phyloP scores from a whole-genome alignment of 2,329 filamentous ascomycete species.

The Aspergillus candidus region DNA sequence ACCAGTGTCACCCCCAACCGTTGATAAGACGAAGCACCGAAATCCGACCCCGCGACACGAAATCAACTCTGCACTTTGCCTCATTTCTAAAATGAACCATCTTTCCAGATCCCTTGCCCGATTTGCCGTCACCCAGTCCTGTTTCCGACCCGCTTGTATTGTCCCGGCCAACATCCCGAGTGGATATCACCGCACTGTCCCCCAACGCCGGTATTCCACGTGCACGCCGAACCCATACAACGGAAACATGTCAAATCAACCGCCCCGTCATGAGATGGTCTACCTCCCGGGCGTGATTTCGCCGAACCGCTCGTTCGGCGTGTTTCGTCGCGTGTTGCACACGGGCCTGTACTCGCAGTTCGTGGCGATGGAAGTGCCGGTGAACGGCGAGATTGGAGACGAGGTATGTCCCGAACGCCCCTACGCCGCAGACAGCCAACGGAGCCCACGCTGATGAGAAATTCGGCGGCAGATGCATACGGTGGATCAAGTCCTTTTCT shows the following conservation, averaged over 20 bases:
- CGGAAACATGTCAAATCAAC: constrained; percentile 23
- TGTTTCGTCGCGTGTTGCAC: constrained; percentile 57
- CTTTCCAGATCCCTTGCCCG: too few relatives aligned
- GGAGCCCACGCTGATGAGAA: too few relatives aligned
- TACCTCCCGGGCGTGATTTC: constrained; percentile 53
- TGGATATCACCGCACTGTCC: too few relatives aligned
- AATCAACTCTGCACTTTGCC: too few relatives aligned
- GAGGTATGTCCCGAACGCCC: constrained; percentile 41
- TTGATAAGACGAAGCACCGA: too few relatives aligned
- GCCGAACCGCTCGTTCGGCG: constrained; percentile 53
- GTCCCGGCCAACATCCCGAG: too few relatives aligned
- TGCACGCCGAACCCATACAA: neutral
- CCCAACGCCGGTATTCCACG: neutral
- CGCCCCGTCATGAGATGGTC: constrained; percentile 51
- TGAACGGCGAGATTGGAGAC: constrained; percentile 60
- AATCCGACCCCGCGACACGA: too few relatives aligned
- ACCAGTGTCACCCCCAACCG: too few relatives aligned
- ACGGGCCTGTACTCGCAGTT: constrained; percentile 59
- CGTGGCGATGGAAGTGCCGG: constrained; percentile 60
- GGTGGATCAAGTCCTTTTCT: constrained; percentile 60
- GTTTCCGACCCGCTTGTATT: too few relatives aligned
- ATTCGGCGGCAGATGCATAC: constrained; percentile 49
- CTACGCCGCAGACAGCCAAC: too few relatives aligned
- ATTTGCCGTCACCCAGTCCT: too few relatives aligned
- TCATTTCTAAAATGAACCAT: too few relatives aligned